A percentile compares a stretch with the other conserved stretches of the same genome.
phyloP scores from a whole-genome alignment of 2,329 filamentous ascomycete genomes.

The Colletotrichum viniferum region DNA sequence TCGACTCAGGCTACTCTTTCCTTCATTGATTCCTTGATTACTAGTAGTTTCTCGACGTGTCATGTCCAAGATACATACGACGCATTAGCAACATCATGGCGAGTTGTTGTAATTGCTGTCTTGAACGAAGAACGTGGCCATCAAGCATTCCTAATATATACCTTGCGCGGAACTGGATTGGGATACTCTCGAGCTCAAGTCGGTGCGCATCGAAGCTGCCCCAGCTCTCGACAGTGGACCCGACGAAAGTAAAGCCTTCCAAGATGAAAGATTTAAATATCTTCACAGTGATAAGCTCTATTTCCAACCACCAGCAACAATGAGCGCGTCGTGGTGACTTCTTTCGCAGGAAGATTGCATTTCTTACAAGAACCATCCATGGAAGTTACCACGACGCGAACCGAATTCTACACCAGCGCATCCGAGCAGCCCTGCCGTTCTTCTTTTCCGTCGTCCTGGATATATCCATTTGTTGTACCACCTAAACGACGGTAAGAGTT shows the following conservation, averaged over 20 bases:
- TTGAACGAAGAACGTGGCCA: too few species aligned
- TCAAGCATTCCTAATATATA: too few species aligned
- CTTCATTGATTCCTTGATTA: not conserved
- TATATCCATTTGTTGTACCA: accelerated
- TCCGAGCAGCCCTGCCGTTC: not conserved
- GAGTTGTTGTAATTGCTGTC: not conserved
- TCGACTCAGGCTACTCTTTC: not conserved
- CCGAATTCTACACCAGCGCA: not conserved
- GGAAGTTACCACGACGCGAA: not conserved
- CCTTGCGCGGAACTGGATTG: too few species aligned
- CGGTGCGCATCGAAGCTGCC: accelerated
- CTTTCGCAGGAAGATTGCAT: not conserved
- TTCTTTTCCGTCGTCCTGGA: not conserved
- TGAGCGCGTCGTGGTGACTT: too few species aligned
- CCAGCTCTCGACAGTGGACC: not conserved
- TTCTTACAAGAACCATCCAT: not conserved
- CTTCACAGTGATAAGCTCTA: not conserved
- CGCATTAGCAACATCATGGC: not conserved
- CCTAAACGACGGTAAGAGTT: not conserved
- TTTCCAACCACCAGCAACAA: not conserved
- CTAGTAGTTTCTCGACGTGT: not conserved
- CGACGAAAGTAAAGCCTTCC: not conserved
- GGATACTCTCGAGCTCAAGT: not conserved
- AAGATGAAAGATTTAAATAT: not conserved
- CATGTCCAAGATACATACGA: not conserved